Percentiles rank a stretch among this genome's conserved stretches.
Evolutionary conservation across 805 yeast species (phyloP).

Genomic region (Ogataea naganishii): DNA sequence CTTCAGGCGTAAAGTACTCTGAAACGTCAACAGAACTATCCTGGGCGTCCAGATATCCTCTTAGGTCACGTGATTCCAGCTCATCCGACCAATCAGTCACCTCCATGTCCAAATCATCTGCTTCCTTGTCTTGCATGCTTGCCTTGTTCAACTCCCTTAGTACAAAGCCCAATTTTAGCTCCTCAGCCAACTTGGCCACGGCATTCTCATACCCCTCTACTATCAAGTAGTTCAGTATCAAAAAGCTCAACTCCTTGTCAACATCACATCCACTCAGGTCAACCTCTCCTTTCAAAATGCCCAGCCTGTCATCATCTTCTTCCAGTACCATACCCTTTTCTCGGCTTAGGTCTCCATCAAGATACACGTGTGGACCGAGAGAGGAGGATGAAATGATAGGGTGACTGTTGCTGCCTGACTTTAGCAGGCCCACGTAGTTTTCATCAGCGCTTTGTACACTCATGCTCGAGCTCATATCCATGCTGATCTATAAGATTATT

Average conservation of each 20-base stretch:
- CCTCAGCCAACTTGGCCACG: slow-evolving; percentile 52
- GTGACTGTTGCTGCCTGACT: no score
- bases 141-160: slow-evolving; percentile 19
- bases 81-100: slow-evolving; percentile 1
- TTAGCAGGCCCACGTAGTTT: no score
- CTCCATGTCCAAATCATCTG: slow-evolving; percentile 1
- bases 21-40: slow-evolving; percentile 4
- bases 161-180: slow-evolving; percentile 30
- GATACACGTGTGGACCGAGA: no score
- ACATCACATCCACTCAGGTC: no score
- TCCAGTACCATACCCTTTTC: no score
- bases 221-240: slow-evolving; percentile 66
- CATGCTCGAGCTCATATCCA: no score
- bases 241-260: slow-evolving; percentile 30
- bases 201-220: slow-evolving; percentile 72
- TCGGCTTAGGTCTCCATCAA: no score
- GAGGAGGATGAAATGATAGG: no score
- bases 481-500: no score
- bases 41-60: slow-evolving; percentile 3
- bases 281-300: no score
- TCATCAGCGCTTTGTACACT: no score
- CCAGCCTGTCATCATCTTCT: no score
- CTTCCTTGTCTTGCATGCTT: slow-evolving; percentile 9
- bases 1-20: slow-evolving; percentile 5
- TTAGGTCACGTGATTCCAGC: not conserved